Base-by-base conservation (phyloP, 257 asterid species). In the Craterostigma plantagineum region DNA sequence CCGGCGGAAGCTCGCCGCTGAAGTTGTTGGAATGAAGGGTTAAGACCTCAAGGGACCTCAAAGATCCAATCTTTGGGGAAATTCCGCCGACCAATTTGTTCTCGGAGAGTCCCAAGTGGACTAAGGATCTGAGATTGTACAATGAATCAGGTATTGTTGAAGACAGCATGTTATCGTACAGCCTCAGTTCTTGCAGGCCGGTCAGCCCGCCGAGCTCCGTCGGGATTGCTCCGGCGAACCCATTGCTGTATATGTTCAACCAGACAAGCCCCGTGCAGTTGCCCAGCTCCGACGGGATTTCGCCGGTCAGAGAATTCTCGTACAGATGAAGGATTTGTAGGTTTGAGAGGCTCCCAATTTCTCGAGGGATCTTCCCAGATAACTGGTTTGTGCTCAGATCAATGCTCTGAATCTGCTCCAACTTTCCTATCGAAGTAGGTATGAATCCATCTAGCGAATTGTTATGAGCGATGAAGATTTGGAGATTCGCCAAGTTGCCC, bases 21-120 rank as follows among this genome's bases (percentile, higher is more conserved):
- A 85, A 70, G 17, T 64, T 63, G 56, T 80, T 85, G 3, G 56
- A 54, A 41, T 85, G 96, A 50, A 85, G 90, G 33, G 93, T 85
- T 12, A 85, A 56, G 9, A 77, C 63, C 62, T 75, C 16, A 14
- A 84, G 50, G 14, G 96, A 75, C 47, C 49, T 59, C 64, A 75
- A 49, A 9, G 63, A 66, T 15, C 68, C 76, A 2, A 85, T 59
- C 34, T 23, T 23, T 23, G 30, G 30, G 6, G 30, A 23, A 36
- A 85, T 70, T 9, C 10, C 6, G 9, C 92, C 96, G 0, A 11
- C 48, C 16, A 85, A 52, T 15, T 56, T 55, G 51, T 85, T 85
- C 43, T 65, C 56, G 8, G 94, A 72, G 35, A 85, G 68, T 8
- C 75, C 91, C 43, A 85, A 68, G 41, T 41, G 49, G 33, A 55